These are phyloP conservation scores for Trichoderma sp. DNA, from an alignment of 2,329 filamentous ascomycete species.

Conservation along the genomic window DNA sequence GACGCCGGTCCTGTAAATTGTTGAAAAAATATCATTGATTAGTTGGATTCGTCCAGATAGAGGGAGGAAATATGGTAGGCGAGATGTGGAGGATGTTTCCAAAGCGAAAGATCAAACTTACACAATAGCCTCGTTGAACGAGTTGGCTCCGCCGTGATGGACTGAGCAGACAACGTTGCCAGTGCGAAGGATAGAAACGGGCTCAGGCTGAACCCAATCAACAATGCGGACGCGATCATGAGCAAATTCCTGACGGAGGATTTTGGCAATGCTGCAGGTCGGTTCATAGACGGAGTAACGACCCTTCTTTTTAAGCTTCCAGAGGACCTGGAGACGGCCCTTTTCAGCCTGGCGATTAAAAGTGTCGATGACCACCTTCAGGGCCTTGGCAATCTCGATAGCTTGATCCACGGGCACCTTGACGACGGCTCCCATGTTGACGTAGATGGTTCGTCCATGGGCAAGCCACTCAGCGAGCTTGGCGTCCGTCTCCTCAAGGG, in stretches of 20 bases:
- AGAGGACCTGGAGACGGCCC: slow-evolving; percentile 30
- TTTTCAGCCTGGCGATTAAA: background rate
- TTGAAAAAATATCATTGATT: background rate
- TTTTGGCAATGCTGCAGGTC: slow-evolving; percentile 21
- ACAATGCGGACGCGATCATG: slow-evolving; percentile 36
- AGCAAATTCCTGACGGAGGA: slow-evolving; percentile 30
- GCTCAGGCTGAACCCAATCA: slow-evolving; percentile 42
- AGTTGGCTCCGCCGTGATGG: slow-evolving; percentile 49
- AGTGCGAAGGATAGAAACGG: slow-evolving; percentile 36
- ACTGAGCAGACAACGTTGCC: slow-evolving; percentile 41
- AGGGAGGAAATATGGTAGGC: background rate
- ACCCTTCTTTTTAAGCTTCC: slow-evolving; percentile 33
- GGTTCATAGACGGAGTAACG: slow-evolving; percentile 18
- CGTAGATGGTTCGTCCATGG: slow-evolving; percentile 43
- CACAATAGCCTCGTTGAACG: slow-evolving; percentile 39
- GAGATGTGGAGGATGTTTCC: background rate
- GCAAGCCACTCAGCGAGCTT: slow-evolving; percentile 45
- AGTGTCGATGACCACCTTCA: slow-evolving; percentile 37
- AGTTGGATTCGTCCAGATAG: background rate
- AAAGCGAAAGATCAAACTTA: slow-evolving; percentile 25
- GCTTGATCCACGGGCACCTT: slow-evolving; percentile 35
- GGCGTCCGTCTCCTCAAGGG: slow-evolving; percentile 38
- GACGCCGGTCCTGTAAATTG: slow-evolving; percentile 38
- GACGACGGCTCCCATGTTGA: slow-evolving; percentile 47
- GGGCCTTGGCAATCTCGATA: slow-evolving; percentile 37